Base-by-base conservation (phyloP, 1,284 basidiomycete genomes). In the Ustilago trichophora region DNA sequence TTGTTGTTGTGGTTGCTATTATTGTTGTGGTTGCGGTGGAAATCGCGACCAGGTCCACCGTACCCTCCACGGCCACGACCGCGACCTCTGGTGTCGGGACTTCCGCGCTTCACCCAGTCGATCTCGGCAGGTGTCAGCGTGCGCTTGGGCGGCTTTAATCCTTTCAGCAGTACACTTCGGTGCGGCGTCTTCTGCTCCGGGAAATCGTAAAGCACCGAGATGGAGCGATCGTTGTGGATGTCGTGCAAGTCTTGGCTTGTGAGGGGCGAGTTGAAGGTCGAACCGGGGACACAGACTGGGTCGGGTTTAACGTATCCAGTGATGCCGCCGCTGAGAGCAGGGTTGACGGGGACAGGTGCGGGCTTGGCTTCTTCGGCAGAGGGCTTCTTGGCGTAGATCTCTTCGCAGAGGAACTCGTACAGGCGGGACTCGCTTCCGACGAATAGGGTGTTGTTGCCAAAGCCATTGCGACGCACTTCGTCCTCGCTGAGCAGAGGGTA, bases 201-300 rank as follows among this genome's bases (percentile, higher is more conserved):
- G 85, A 94, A 97, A 80, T 88, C 89, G 83, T 93, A 98, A 18
- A 89, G 83, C 0, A 89, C 93, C 0, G 92, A 93, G 10, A 98
- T 85, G 10, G 93, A 91, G 32, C 87, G 86, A 82, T 98, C 93
- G 78, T 90, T 89, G 71, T 86, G 86, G 62, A 99, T 90, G 83
- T 98, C 93, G 2, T 87, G 86, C 58, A 76, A 58, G 8, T 65
- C 46, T 41, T 64, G 52, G 34, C 67, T 62, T 3, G 64, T 65
- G 19, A 92, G 82, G 1, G 93, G 94, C 26, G 88, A 89, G 75
- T 90, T 88, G 81, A 91, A 94, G 0, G 91, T 94, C 13, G 93
- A 90, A 37, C 92, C 91, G 4, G 96, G 96, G 6, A 98, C 87
- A 77, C 91, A 96, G 47, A 89, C 87, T 3, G 93, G 90, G 81